Evolutionary conservation across 1,284 basidiomycete genomes (phyloP).

Genomic region (Vanrija pseudolonga): DNA sequence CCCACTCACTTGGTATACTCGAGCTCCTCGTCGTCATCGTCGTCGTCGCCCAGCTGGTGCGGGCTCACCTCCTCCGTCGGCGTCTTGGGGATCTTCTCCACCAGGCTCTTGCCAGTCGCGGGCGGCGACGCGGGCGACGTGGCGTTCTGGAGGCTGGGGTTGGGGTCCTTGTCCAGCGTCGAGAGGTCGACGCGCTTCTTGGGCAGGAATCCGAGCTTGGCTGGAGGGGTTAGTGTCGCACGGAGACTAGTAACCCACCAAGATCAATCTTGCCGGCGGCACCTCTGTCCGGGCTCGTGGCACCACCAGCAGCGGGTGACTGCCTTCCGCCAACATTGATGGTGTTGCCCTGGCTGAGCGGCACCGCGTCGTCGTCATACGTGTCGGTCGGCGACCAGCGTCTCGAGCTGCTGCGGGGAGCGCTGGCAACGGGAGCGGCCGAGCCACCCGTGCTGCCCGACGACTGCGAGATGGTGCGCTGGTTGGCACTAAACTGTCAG

Average conservation of each 20-base stretch:
- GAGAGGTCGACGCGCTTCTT: conserved; percentile 48
- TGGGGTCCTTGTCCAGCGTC: conserved; percentile 22
- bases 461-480: background rate
- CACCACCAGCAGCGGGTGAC: conserved; percentile 1
- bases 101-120: conserved; percentile 29
- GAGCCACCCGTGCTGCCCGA: background rate
- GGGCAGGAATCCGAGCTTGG: conserved; percentile 48
- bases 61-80: conserved; percentile 30
- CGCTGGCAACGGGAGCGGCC: background rate
- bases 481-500: background rate
- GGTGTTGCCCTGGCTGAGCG: conserved; percentile 5
- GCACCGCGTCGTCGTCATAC: conserved; percentile 29
- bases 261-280: conserved; percentile 46
- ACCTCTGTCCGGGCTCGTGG: conserved; percentile 22
- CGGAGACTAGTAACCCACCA: conserved; percentile 23
- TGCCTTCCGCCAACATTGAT: conserved; percentile 12
- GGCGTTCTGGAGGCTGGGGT: background rate
- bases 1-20: conserved; percentile 46
- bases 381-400: conserved; percentile 46
- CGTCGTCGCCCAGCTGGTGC: conserved; percentile 40
- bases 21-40: conserved; percentile 43
- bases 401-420: conserved; percentile 8
- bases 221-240: conserved; percentile 17
- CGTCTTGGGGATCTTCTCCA: conserved; percentile 40
- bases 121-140: conserved; percentile 9